Evolutionary conservation across 2,329 filamentous ascomycete genomes (phyloP), one percentile per base, ranked within the genome.

Genomic region (Fusarium ramigenum): DNA sequence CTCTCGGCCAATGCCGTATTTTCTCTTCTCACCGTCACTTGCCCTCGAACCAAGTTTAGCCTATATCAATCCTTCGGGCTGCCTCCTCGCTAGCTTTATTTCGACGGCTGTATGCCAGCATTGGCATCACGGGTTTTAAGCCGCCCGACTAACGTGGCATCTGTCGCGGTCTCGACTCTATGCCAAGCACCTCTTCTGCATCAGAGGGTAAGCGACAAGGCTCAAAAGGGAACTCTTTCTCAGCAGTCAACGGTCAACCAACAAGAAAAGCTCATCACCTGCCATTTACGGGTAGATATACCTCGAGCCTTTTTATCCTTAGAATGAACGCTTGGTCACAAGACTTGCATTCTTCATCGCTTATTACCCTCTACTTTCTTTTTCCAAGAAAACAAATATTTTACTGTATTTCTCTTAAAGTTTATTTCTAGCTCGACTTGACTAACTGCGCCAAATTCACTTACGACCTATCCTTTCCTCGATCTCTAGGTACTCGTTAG

Each of bases 1-100:
- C n/a, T 19, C 16, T 10, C 16, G 2, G 2, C 30, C n/a, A 52
- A 14, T 11, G 14, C 0, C 4, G 23, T 11, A 0, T 19, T 18
- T 19, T 36, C 2, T 12, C 0, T 19, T 52, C 47, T 19, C n/a
- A 25, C 30, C 30, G 30, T 52, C 11, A 11, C n/a, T 34, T 50
- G 30, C 3, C 11, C 47, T 52, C 1, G 19, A 2, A 4, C 2
- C 9, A 34, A 25, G 47, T 34, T 52, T 34, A 34, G 47, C 16
- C 47, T 34, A 14, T 50, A 23, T 34, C 16, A 2, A 14, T 14
- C 5, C 3, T 5, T 4, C 9, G 19, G 44, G 25, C 7, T 19
- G 4, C 30, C 47, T 16, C 16, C 30, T 9, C 18, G 7, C 21
- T 50, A 14, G 7, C 7, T 19, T 16, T 11, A 15, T n/a, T 30